Evolutionary conservation across 1,139 yeast genomes (phyloP).

Genomic region (Nematodospora anomalae): DNA sequence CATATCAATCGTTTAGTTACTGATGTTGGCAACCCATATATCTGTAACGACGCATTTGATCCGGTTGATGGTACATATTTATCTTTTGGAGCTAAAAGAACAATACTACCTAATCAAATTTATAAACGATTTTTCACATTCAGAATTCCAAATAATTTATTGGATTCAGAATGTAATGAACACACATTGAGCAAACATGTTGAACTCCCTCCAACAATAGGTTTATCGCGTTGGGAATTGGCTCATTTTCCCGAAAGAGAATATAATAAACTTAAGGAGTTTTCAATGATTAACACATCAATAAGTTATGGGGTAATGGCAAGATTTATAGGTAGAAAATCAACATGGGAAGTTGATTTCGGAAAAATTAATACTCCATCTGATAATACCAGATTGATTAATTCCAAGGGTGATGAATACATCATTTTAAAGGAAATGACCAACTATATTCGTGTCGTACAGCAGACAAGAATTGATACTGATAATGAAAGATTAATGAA

Average conservation of each 20-base stretch:
- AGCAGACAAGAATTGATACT: constrained; percentile 17
- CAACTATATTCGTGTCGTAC: constrained; percentile 33
- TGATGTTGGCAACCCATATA: constrained; percentile 21
- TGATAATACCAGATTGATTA: constrained; percentile 30
- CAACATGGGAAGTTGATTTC: constrained; percentile 17
- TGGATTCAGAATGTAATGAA: constrained; percentile 39
- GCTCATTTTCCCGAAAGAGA: constrained; percentile 16
- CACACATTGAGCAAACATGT: constrained; percentile 37
- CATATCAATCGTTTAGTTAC: constrained; percentile 33
- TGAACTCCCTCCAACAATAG: constrained; percentile 41
- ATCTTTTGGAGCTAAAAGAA: constrained; percentile 25
- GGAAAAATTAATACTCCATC: constrained; percentile 15
- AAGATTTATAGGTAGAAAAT: constrained; percentile 42
- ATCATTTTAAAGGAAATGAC: constrained; percentile 37
- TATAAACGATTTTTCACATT: constrained; percentile 46
- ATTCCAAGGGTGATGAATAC: constrained; percentile 43
- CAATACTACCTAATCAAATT: constrained; percentile 27
- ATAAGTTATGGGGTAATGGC: constrained; percentile 40
- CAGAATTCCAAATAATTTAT: constrained; percentile 38
- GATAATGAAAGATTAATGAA: constrained; percentile 18
- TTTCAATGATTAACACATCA: constrained; percentile 28
- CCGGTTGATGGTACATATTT: constrained; percentile 30
- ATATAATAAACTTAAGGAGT: constrained; percentile 21
- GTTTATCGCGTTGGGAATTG: constrained; percentile 23
- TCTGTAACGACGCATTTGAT: constrained; percentile 22